These are phyloP conservation scores for Cladosporium oxysporum DNA, from an alignment of 2,329 filamentous ascomycete species.

Conservation along the genomic window DNA sequence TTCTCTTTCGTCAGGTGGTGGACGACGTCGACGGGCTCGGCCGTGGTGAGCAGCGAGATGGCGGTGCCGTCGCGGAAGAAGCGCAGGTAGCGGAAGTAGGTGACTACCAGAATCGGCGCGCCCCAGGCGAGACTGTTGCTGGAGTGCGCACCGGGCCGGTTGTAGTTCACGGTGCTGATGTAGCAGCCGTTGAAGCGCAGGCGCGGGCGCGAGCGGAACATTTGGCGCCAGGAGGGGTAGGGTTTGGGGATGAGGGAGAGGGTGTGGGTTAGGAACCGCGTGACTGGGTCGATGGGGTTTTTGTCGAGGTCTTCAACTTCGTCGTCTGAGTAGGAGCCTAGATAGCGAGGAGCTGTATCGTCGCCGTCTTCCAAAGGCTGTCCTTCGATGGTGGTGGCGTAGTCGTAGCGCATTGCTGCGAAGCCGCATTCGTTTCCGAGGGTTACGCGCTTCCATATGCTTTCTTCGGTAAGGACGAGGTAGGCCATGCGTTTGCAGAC, in stretches of 20 bases:
- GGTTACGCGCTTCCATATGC: constrained; percentile 80
- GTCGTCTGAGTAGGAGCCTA: constrained; percentile 26
- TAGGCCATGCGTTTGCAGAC: constrained; percentile 89
- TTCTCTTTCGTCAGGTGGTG: constrained; percentile 76
- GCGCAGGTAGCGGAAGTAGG: constrained; percentile 94
- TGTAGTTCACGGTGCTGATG: constrained; percentile 95
- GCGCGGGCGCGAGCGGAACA: constrained; percentile 81
- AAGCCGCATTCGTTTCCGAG: constrained; percentile 75
- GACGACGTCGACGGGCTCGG: constrained; percentile 83
- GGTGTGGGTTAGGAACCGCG: constrained; percentile 29
- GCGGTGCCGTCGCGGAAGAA: constrained; percentile 89
- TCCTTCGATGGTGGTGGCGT: constrained; percentile 62
- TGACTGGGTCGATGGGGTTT: constrained; percentile 17
- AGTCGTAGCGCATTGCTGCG: constrained; percentile 78
- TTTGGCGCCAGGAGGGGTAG: constrained; percentile 50
- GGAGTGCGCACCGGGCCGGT: constrained; percentile 74
- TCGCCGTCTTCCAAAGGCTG: constrained; percentile 36
- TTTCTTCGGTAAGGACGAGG: constrained; percentile 78
- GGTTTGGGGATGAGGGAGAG: constrained; percentile 32
- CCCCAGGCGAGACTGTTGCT: constrained; percentile 73
- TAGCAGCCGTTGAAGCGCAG: constrained; percentile 95
- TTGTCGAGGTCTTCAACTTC: constrained; percentile 16
- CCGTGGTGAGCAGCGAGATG: constrained; percentile 77
- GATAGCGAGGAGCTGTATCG: constrained; percentile 29
- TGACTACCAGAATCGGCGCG: constrained; percentile 89